A percentile compares a stretch with the other conserved stretches of the same genome.
These are phyloP conservation scores for Mycosphaerelloides madeirae DNA, from an alignment of 2,329 filamentous ascomycete species.

Conservation along the genomic window DNA sequence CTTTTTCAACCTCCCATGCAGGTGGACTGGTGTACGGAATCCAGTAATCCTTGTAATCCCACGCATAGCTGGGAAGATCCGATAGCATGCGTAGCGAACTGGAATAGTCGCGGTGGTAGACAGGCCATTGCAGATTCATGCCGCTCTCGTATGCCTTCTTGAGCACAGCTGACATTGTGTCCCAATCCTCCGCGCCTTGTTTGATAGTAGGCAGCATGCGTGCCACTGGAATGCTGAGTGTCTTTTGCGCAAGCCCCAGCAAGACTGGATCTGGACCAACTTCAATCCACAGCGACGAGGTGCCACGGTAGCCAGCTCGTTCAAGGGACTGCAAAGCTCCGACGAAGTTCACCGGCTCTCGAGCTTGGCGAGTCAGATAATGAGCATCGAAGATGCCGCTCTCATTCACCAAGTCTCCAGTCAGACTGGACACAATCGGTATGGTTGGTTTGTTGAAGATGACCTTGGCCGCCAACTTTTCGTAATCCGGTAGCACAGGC, in stretches of 20 bases:
- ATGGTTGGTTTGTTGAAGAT: conserved; percentile 22
- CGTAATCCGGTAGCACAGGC: conserved; percentile 26
- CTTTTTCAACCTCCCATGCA: too few species aligned
- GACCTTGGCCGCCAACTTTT: conserved; percentile 11
- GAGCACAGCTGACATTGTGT: conserved; percentile 47
- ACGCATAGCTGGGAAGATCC: conserved; percentile 41
- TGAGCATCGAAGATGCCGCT: conserved; percentile 10
- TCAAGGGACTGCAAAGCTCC: conserved; percentile 18
- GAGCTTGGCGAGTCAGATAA: conserved; percentile 22
- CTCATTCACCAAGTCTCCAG: conserved; percentile 22
- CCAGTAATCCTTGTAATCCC: conserved; percentile 34
- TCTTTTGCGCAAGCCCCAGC: conserved; percentile 1
- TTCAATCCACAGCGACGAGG: conserved; percentile 38
- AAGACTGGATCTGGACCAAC: conserved; percentile 46
- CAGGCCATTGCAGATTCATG: conserved; percentile 56
- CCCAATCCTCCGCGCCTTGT: conserved; percentile 35
- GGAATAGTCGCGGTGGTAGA: conserved; percentile 51
- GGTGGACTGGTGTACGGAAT: conserved; percentile 29
- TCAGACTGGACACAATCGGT: conserved; percentile 29
- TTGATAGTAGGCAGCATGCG: conserved; percentile 1
- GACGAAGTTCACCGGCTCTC: conserved; percentile 40
- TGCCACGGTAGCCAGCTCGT: conserved; percentile 27
- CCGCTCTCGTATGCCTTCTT: conserved; percentile 52
- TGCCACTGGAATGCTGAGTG: background rate
- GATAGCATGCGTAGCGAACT: conserved; percentile 33